Base-by-base conservation (phyloP, 257 asterid genomes). In the Cordia subcordata region DNA sequence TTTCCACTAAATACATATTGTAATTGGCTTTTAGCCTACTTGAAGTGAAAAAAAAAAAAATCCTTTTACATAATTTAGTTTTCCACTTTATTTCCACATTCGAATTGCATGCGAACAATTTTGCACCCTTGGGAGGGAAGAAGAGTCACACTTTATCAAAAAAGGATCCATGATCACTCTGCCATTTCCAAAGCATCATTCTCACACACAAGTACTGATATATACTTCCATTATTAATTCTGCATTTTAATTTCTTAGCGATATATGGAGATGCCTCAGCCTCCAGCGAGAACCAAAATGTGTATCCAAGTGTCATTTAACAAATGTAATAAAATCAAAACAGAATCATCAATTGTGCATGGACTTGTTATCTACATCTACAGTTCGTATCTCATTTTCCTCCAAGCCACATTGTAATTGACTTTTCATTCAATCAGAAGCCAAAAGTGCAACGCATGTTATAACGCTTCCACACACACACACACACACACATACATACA, bases 351-450 rank as follows among this genome's bases (percentile, higher is more conserved):
- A 23, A 53, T 6, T 53, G n/a, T n/a, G 14, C 8, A 13, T 8
- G 23, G 22, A 13, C 32, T 9, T 23, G 45, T 14, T 3, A 4
- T 0, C 18, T 13, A 45, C 10, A 17, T 42, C 22, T 9, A 16
- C 16, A 42, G 27, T 40, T 59, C 35, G 0, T n/a, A 39, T 11
- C 19, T 17, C 16, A 27, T 18, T 37, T n/a, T 40, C 39, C 1
- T 32, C 8, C 4, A 64, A 53, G 55, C 49, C 13, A 16, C 20
- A 32, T 5, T 8, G 4, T 23, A 20, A n/a, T 64, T 44, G 68
- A 53, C 62, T 46, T 53, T 64, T 54, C 62, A 55, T 17, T 23
- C 18, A 0, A 44, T 55, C 38, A 64, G 21, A 33, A 49, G 70
- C 44, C 64, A 49, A 10, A 46, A 44, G 10, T 19, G 32, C 52